A percentile compares a stretch with the other conserved stretches of the same genome.
These are phyloP conservation scores for Hypoxylon rubiginosum DNA, from an alignment of 2,329 filamentous ascomycete genomes.

Conservation along the genomic window DNA sequence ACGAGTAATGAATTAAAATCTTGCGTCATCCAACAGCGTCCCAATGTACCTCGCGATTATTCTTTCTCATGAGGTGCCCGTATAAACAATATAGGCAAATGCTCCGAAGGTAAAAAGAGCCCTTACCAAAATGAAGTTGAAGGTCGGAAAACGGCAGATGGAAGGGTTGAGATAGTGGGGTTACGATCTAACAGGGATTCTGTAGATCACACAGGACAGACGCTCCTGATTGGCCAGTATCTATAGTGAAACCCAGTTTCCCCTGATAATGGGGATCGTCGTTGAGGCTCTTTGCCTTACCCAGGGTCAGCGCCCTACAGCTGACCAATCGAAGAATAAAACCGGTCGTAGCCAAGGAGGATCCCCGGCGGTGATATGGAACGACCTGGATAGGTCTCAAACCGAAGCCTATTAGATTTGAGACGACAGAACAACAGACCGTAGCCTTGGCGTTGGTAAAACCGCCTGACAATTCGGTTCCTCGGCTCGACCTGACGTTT, in stretches of 20 bases:
- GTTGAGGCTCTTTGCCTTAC: conserved; percentile 37
- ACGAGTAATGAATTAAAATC: conserved; percentile 6
- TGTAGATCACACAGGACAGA: conserved; percentile 41
- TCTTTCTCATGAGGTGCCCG: neutral
- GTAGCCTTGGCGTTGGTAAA: conserved; percentile 12
- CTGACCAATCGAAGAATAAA: conserved; percentile 22
- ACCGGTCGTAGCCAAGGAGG: conserved; percentile 18
- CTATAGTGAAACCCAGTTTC: conserved; percentile 44
- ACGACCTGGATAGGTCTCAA: conserved; percentile 20
- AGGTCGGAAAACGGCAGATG: conserved; percentile 11
- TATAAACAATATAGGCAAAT: neutral
- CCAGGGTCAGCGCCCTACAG: conserved; percentile 2
- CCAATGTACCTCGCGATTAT: neutral
- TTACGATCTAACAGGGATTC: conserved; percentile 35
- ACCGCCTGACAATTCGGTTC: conserved; percentile 20
- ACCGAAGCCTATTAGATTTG: conserved; percentile 28
- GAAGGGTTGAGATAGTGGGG: conserved; percentile 29
- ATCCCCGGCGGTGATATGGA: conserved; percentile 3
- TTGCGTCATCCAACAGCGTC: neutral
- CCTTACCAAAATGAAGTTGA: conserved; percentile 17
- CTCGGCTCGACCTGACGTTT: conserved; percentile 22
- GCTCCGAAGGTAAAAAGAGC: neutral
- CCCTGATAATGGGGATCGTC: conserved; percentile 35
- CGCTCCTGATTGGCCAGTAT: conserved; percentile 37
- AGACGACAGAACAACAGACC: conserved; percentile 35